These are phyloP conservation scores for Rhodotorula babjevae DNA, from an alignment of 768 basidiomycete genomes.

Conservation along the genomic window DNA sequence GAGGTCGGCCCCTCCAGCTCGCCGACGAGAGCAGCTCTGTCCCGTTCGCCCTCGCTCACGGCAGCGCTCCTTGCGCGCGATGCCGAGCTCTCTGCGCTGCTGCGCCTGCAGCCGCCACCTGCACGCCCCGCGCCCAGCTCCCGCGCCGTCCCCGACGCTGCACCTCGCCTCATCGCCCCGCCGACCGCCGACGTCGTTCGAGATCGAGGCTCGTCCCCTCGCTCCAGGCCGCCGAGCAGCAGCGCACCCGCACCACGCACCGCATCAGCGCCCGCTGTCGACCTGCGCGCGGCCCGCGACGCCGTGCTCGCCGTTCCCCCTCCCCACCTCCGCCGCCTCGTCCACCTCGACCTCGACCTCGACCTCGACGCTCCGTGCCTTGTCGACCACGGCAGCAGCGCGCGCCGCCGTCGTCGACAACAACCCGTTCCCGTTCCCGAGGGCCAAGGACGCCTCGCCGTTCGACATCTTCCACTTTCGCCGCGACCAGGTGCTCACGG, in stretches of 20 bases:
- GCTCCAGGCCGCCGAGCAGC: too few species aligned
- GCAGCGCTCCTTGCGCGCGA: too few species aligned
- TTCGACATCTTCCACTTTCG: conserved; percentile 37
- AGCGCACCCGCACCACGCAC: too few species aligned
- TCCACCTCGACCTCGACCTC: too few species aligned
- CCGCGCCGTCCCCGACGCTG: too few species aligned
- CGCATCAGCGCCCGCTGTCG: not conserved
- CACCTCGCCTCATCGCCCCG: not conserved
- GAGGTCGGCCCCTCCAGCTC: too few species aligned
- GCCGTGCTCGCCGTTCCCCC: not conserved
- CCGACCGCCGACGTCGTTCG: too few species aligned
- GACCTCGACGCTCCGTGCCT: not conserved
- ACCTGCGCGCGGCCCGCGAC: not conserved
- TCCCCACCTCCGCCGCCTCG: not conserved
- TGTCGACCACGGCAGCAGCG: not conserved
- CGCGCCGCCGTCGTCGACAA: not conserved
- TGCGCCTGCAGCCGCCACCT: not conserved
- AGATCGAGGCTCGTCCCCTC: not conserved
- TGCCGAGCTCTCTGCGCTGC: too few species aligned
- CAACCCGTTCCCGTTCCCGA: conserved; percentile 24
- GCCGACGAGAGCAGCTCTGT: too few species aligned
- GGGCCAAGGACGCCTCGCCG: conserved; percentile 15
- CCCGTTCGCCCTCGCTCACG: too few species aligned
- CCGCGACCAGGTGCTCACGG: not conserved
- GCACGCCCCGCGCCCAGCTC: too few species aligned